Conservation (phyloP, 2,329 filamentous ascomycete genomes). For the Chrysoporthe deuterocubensis region DNA sequence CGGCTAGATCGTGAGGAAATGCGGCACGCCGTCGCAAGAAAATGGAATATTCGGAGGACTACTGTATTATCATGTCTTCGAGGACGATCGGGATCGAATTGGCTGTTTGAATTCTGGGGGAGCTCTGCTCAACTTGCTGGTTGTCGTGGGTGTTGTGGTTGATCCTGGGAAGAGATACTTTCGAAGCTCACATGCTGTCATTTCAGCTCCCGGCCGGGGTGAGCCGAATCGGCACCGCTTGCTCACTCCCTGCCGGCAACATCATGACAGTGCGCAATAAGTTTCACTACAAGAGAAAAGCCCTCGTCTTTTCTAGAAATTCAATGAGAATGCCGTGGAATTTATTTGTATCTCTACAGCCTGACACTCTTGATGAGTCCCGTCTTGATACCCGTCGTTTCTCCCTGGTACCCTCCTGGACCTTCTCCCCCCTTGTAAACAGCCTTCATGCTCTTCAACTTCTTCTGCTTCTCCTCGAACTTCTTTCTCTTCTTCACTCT, state of each 20-base stretch:
- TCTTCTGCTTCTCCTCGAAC: conserved; percentile 97
- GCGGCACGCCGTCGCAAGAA: background rate
- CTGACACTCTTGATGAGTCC: conserved; percentile 92
- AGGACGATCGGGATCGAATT: background rate
- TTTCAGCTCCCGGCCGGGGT: conserved; percentile 13
- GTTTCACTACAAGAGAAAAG: background rate
- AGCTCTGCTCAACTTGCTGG: background rate
- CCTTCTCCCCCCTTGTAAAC: conserved; percentile 86
- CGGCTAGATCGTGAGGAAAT: background rate
- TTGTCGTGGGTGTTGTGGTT: background rate
- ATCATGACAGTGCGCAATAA: background rate
- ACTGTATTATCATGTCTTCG: conserved; percentile 23
- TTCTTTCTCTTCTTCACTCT: conserved; percentile 98
- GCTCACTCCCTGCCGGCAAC: background rate
- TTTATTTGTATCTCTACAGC: conserved; percentile 57
- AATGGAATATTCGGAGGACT: background rate
- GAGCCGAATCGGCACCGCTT: conserved; percentile 27
- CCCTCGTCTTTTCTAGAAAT: background rate
- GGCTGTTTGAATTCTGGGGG: background rate
- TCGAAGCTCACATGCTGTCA: conserved; percentile 19
- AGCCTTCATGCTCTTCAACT: conserved; percentile 83
- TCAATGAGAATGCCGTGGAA: background rate
- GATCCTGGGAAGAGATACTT: background rate
- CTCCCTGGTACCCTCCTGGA: conserved; percentile 85
- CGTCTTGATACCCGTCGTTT: conserved; percentile 93